phyloP scores from a whole-genome alignment of 371 early-diverging fungal species.

The Mucor irregularis region DNA sequence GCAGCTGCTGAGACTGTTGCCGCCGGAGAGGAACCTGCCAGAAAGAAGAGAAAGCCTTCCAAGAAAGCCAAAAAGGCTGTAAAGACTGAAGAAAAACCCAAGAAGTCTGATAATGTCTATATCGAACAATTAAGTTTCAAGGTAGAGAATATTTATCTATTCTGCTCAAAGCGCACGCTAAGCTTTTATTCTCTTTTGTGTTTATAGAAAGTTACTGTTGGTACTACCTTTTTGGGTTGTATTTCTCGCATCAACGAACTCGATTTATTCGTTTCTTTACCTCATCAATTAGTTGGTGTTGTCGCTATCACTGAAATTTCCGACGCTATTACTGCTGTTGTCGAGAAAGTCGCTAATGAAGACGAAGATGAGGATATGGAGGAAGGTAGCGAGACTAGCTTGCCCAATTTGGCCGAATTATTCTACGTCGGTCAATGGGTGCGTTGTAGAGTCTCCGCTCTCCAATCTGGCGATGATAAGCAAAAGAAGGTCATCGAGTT shows the following conservation, averaged over 20 bases:
- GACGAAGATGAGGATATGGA: conserved; percentile 51
- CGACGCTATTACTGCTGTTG: conserved; percentile 55
- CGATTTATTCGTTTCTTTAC: conserved; percentile 76
- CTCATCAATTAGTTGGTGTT: conserved; percentile 75
- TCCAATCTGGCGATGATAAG: conserved; percentile 44
- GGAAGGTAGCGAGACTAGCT: conserved; percentile 21
- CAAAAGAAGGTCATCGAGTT: conserved; percentile 62
- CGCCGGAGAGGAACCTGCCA: conserved; percentile 41
- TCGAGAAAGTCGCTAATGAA: conserved; percentile 66
- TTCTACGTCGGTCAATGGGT: conserved; percentile 80
- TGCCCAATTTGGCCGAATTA: conserved; percentile 61
- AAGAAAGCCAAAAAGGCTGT: conserved; percentile 29
- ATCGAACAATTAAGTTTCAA: conserved; percentile 64
- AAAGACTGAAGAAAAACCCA: conserved; percentile 34
- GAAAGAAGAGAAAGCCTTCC: conserved; percentile 55
- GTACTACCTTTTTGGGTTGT: conserved; percentile 76
- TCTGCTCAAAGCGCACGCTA: neutral
- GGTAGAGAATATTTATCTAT: conserved; percentile 25
- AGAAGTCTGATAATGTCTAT: conserved; percentile 41
- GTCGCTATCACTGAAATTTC: conserved; percentile 84
- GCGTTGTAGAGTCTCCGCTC: conserved; percentile 58
- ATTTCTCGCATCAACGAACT: conserved; percentile 80
- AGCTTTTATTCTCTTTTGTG: neutral
- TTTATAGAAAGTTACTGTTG: conserved; percentile 65
- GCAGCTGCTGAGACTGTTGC: conserved; percentile 13